phyloP scores from a whole-genome alignment of 345 rosid species.

The Lenwebbia sp. region DNA sequence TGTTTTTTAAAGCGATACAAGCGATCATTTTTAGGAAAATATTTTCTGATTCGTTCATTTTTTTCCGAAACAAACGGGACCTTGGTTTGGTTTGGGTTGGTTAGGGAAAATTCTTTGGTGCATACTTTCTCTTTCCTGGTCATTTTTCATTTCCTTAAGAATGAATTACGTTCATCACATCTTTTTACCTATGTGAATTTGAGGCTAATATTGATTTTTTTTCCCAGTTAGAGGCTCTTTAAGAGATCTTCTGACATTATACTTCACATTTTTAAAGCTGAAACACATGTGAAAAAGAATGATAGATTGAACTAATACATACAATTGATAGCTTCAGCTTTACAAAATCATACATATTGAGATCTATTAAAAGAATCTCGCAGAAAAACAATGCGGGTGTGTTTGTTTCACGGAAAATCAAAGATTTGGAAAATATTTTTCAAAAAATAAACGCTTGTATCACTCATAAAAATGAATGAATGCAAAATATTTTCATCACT shows the following conservation, averaged over 20 bases:
- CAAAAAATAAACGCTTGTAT: too few species aligned
- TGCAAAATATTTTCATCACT: too few species aligned
- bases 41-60: not conserved
- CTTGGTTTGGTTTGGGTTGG: not conserved
- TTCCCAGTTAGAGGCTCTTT: not conserved
- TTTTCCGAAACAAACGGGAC: accelerated
- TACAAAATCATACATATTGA: not conserved
- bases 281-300: too few species aligned
- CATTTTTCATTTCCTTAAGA: not conserved
- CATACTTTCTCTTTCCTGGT: too few species aligned
- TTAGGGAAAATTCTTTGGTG: not conserved
- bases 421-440: too few species aligned
- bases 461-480: too few species aligned
- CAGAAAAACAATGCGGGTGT: not conserved
- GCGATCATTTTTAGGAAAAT: not conserved
- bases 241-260: not conserved
- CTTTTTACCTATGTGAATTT: too few species aligned
- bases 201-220: too few species aligned
- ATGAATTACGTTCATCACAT: not conserved
- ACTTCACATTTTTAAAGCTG: not conserved
- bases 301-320: not conserved
- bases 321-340: not conserved
- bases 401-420: too few species aligned
- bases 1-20: not conserved
- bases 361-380: not conserved